Evolutionary conservation across 2,329 filamentous ascomycete genomes (phyloP), one percentile per base, ranked within the genome.

Genomic region (Botrytis paeoniae): DNA sequence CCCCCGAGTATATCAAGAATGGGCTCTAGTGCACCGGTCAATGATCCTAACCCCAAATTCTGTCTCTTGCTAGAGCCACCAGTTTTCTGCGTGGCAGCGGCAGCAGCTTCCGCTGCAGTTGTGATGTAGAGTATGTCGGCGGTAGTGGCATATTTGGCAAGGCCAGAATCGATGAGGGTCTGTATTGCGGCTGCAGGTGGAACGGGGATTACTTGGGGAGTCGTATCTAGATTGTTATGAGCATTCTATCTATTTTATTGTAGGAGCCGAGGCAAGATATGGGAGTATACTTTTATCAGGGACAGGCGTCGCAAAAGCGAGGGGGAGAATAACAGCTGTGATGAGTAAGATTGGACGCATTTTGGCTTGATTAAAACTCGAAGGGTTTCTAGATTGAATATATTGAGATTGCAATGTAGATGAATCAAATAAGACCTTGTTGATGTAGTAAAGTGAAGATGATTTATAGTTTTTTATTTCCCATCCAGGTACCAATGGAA

Each of bases 301-400:
- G 4, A 71, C n/a, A 10, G 69, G 70, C 10, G 70, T 61, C 16
- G 70, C 45, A 43, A 71, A 61, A 32, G n/a, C 8, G n/a, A 71
- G 61, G 14, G 70, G 70, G 6, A 71, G 37, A 22, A 66, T 48
- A 7, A 18, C 3, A 32, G 61, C 37, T 14, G 61, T 20, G 45
- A 71, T 35, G 37, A 71, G n/a, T 32, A 61, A 41, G 22, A 65
- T 59, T 8, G 37, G 22, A 45, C 29, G 70, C 70, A 71, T 71
- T 45, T 70, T 70, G 12, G 4, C 10, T 41, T 16, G 18, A 1
- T 39, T 54, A 12, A 41, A 18, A 18, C 1, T 7, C 6, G 4
- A 29, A 63, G 5, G 14, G 16, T 29, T 4, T 57, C 3, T 2
- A 8, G 29, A 25, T 7, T 9, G 37, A 57, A 48, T 41, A 3